A percentile compares a stretch with the other conserved stretches of the same genome.
Evolutionary conservation across 805 yeast species (phyloP).

Genomic region (Wickerhamomyces sydowiorum): DNA sequence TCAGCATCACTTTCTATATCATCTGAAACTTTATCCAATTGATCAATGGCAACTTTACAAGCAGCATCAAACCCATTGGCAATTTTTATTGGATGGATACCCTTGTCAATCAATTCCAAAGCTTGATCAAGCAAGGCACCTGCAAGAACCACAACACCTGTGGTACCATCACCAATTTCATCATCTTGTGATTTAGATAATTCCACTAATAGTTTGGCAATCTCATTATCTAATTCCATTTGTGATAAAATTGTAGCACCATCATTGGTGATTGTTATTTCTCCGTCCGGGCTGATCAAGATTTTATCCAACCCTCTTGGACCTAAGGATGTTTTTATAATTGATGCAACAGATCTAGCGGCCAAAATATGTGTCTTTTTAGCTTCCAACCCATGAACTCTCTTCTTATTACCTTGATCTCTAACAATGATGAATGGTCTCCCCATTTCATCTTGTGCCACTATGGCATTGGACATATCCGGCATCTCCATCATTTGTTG

Average conservation of each 20-base stretch:
- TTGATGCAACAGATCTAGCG: constrained; percentile 90
- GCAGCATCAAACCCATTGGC: constrained; percentile 98
- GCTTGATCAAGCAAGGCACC: constrained; percentile 95
- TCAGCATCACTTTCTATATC: constrained; percentile 38
- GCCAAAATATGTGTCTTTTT: constrained; percentile 84
- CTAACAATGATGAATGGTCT: constrained; percentile 97
- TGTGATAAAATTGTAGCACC: constrained; percentile 96
- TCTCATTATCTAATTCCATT: constrained; percentile 94
- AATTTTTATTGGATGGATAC: constrained; percentile 93
- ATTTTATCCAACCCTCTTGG: constrained; percentile 99
- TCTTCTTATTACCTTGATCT: constrained; percentile 63
- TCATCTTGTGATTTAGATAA: constrained; percentile 94
- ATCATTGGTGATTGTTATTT: constrained; percentile 95
- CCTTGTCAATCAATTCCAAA: constrained; percentile 87
- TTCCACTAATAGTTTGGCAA: constrained; percentile 92
- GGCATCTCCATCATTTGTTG: constrained; percentile 51
- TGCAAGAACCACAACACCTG: constrained; percentile 97
- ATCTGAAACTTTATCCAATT: constrained; percentile 73
- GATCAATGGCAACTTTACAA: constrained; percentile 79
- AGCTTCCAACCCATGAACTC: constrained; percentile 78
- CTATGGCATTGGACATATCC: constrained; percentile 95
- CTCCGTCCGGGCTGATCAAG: constrained; percentile 92
- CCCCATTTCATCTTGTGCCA: constrained; percentile 99
- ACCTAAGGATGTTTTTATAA: constrained; percentile 88
- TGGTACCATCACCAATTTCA: constrained; percentile 98